phyloP scores from a whole-genome alignment of 2,329 filamentous ascomycete species.

The Colletotrichum sidae region DNA sequence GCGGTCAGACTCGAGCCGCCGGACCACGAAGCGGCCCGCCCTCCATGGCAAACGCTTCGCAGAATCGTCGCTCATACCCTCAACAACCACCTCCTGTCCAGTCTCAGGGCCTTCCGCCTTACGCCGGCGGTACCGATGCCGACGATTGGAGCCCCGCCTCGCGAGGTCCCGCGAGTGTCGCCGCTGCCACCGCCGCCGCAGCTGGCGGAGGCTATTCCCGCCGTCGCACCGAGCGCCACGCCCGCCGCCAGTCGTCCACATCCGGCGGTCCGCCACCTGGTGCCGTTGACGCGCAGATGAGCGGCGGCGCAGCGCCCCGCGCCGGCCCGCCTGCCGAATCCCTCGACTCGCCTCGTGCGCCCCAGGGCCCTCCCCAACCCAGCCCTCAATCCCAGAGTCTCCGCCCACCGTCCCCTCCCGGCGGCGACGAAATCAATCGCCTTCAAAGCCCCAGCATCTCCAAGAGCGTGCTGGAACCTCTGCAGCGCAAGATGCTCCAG shows the following conservation, averaged over 20 bases:
- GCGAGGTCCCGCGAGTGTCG: constrained; percentile 3
- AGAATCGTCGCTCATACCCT: constrained; percentile 30
- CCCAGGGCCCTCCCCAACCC: constrained; percentile 1
- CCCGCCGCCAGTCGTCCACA: constrained; percentile 35
- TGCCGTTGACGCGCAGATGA: constrained; percentile 12
- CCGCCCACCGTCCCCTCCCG: constrained; percentile 18
- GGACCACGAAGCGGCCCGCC: constrained; percentile 32
- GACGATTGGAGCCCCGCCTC: constrained; percentile 31
- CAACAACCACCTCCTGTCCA: constrained; percentile 29
- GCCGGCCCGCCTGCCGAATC: not conserved
- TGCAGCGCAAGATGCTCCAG: constrained; percentile 58
- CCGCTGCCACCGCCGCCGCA: not conserved
- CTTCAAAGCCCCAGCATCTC: constrained; percentile 57
- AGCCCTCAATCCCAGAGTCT: constrained; percentile 5
- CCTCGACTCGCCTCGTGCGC: not conserved
- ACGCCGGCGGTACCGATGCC: constrained; percentile 14
- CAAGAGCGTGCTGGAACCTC: constrained; percentile 57
- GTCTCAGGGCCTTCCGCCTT: constrained; percentile 29
- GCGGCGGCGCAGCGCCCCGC: constrained; percentile 18
- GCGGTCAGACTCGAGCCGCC: constrained; percentile 27
- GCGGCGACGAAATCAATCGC: constrained; percentile 48
- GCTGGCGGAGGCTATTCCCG: constrained; percentile 27
- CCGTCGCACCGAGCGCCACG: constrained; percentile 34
- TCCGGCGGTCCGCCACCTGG: constrained; percentile 11
- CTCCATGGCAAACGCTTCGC: constrained; percentile 31